Evolutionary conservation across 192 early-diverging fungal species (phyloP).

Genomic region (Anaeromyces robustus): DNA sequence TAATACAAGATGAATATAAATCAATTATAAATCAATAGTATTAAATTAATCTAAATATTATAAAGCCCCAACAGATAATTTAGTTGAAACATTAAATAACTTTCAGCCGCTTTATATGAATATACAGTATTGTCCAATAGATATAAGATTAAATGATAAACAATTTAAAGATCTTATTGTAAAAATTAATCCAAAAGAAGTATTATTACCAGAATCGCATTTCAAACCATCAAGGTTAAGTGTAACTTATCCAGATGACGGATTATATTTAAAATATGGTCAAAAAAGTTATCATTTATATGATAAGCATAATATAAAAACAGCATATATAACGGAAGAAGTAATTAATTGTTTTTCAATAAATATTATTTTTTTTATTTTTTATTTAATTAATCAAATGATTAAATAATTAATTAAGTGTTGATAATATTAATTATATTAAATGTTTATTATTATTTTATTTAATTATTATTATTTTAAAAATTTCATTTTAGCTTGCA

Average conservation of each 20-base stretch:
- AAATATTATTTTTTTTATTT: not conserved
- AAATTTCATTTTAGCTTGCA: not conserved
- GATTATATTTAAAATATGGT: not conserved
- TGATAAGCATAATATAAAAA: not conserved
- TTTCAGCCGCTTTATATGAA: not conserved
- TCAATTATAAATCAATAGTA: no score
- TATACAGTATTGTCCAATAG: not conserved
- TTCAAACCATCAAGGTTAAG: not conserved
- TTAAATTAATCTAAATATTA: no score
- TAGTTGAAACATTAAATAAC: not conserved
- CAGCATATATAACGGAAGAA: not conserved
- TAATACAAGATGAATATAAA: no score
- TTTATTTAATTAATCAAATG: no score
- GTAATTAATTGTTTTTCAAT: not conserved
- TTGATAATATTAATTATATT: no score
- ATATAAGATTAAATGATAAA: not conserved
- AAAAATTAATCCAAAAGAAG: not conserved
- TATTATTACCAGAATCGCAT: not conserved
- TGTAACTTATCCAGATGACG: not conserved
- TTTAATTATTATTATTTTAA: not conserved
- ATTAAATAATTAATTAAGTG: no score
- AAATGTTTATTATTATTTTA: not conserved
- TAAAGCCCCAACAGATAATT: not conserved
- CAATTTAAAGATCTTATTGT: not conserved
- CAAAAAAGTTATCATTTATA: not conserved